Base-by-base conservation (phyloP, 805 yeast genomes). In the Pichia membranifaciens region DNA sequence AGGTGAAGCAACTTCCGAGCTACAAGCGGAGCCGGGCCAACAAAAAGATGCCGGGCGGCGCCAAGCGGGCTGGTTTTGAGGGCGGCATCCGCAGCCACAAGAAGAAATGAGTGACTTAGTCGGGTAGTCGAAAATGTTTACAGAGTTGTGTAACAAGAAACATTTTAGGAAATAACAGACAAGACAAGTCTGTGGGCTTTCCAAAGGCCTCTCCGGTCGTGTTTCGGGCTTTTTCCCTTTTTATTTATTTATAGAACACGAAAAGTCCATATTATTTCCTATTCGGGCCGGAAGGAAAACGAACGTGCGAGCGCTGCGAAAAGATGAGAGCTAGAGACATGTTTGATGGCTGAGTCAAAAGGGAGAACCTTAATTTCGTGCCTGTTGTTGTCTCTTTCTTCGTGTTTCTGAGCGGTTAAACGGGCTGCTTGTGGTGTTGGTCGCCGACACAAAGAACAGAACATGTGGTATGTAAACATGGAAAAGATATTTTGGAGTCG, bases 51-150 rank as follows among this genome's bases (percentile, higher is more conserved):
- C 43, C 43, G 18, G 51, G 50, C 15, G 51, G 50, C 10, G 51
- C 46, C 13, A 50, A 52, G 36, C 32, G 55, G 4, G 95, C 96
- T n/a, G 97, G 97, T 1, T 89, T 89, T 63, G 96, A 89, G 71
- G 96, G 97, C 17, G 58, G 61, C 44, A 43, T 60, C 15, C 62
- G 62, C 17, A 58, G 56, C 28, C 51, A 56, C 20, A 51, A 50
- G 41, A 39, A 49, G 50, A 33, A 51, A 31, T 29, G 48, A 31
- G 25, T 20, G n/a, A n/a, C n/a, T n/a, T n/a, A n/a, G n/a, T n/a
- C n/a, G n/a, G n/a, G n/a, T n/a, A n/a, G n/a, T n/a, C n/a, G n/a
- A n/a, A n/a, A n/a, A n/a, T n/a, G n/a, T n/a, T n/a, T n/a, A n/a
- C n/a, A n/a, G n/a, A n/a, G n/a, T n/a, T n/a, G n/a, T n/a, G n/a